Evolutionary conservation across 2,329 filamentous ascomycete species (phyloP).

Genomic region (Botrytis elliptica): DNA sequence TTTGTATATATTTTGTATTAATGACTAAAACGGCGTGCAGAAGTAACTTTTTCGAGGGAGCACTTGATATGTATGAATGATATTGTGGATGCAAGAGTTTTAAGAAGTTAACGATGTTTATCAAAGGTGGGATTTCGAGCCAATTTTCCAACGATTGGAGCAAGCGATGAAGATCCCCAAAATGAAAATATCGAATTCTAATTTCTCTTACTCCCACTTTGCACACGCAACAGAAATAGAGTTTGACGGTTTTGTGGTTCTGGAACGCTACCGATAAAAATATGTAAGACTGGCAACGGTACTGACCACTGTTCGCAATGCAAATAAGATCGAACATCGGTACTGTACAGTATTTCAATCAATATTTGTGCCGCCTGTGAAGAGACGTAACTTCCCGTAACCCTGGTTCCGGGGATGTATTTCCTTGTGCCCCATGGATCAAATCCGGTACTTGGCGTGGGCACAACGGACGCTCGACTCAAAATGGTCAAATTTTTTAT

Average conservation of each 20-base stretch:
- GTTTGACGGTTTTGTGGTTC: neutral
- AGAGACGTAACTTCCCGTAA: neutral
- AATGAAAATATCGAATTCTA: conserved; percentile 1
- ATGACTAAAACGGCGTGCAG: neutral
- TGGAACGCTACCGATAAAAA: neutral
- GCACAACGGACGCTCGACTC: neutral
- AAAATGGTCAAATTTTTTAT: neutral
- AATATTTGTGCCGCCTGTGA: neutral
- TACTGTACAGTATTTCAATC: neutral
- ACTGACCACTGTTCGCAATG: neutral
- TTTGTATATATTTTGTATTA: neutral
- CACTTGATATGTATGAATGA: neutral
- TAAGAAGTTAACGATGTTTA: neutral
- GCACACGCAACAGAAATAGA: neutral
- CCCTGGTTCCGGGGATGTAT: conserved; percentile 2
- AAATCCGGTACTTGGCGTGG: neutral
- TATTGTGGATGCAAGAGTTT: conserved; percentile 1
- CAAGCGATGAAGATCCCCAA: conserved; percentile 8
- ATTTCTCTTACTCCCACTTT: conserved; percentile 9
- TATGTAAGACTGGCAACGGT: neutral
- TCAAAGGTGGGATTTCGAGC: conserved; percentile 15
- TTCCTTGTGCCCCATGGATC: conserved; percentile 1
- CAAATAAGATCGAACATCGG: neutral
- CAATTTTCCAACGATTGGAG: neutral
- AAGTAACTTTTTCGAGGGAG: neutral